Evolutionary conservation across 2,329 filamentous ascomycete species (phyloP).

Genomic region (Seiridium unicorne): DNA sequence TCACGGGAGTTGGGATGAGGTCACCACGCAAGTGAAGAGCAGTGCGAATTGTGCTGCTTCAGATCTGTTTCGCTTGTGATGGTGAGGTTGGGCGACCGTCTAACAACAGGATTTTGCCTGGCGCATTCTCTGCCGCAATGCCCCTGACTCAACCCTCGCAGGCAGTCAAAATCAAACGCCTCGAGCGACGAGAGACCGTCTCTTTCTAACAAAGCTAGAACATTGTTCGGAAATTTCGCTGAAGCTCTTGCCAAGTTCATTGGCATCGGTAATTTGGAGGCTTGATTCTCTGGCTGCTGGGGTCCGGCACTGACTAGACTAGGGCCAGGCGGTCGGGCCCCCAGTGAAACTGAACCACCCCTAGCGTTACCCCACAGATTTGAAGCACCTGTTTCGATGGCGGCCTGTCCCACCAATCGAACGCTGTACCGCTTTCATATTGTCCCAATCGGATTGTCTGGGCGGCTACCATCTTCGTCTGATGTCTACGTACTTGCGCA

Average conservation of each 20-base stretch:
- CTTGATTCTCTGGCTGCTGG: neutral
- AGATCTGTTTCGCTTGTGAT: constrained; percentile 4
- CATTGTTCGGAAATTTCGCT: neutral
- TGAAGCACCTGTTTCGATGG: constrained; percentile 3
- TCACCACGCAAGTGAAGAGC: neutral
- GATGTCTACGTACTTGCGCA: neutral
- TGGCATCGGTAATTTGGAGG: neutral
- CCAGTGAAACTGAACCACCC: neutral
- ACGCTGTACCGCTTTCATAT: neutral
- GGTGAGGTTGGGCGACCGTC: neutral
- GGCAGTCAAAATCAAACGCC: too few relatives aligned
- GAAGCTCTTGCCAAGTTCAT: neutral
- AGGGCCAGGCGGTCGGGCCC: neutral
- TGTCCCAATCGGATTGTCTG: neutral
- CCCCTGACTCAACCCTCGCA: too few relatives aligned
- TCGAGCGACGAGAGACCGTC: too few relatives aligned
- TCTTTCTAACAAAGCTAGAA: neutral
- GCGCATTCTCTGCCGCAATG: too few relatives aligned
- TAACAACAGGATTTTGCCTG: neutral
- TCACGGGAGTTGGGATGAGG: neutral
- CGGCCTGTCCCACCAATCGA: constrained; percentile 1
- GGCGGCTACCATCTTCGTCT: neutral
- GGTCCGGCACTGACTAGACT: neutral
- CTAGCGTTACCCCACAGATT: constrained; percentile 1
- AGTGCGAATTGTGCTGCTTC: neutral